A percentile compares a stretch with the other conserved stretches of the same genome.
phyloP scores from a whole-genome alignment of 768 basidiomycete genomes.

The Thelephora aurantiotincta region DNA sequence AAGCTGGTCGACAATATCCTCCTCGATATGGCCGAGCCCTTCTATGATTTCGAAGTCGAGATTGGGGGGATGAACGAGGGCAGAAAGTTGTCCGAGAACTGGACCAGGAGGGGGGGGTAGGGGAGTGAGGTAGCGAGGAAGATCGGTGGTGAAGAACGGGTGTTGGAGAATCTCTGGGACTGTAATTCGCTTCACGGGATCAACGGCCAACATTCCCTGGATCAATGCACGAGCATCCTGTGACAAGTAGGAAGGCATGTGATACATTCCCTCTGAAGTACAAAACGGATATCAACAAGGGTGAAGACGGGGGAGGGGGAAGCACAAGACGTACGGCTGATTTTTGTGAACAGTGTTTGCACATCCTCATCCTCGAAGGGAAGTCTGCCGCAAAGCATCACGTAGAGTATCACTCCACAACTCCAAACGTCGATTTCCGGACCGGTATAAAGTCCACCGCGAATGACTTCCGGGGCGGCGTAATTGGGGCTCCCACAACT shows the following conservation, averaged over 20 bases:
- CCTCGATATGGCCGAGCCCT: conserved; percentile 84
- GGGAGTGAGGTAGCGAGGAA: conserved; percentile 77
- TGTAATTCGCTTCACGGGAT: conserved; percentile 91
- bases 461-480: conserved; percentile 95
- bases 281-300: neutral
- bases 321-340: conserved; percentile 47
- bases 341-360: conserved; percentile 84
- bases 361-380: conserved; percentile 98
- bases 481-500: conserved; percentile 98
- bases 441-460: conserved; percentile 88
- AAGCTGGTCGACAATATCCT: conserved; percentile 79
- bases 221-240: conserved; percentile 70
- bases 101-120: conserved; percentile 69
- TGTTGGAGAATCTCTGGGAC: conserved; percentile 83
- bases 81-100: conserved; percentile 58
- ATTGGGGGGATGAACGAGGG: conserved; percentile 49
- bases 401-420: conserved; percentile 96
- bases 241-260: conserved; percentile 72
- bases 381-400: conserved; percentile 88
- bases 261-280: conserved; percentile 68
- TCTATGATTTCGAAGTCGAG: conserved; percentile 80
- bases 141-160: conserved; percentile 79
- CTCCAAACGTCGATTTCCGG: conserved; percentile 99
- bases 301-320: neutral
- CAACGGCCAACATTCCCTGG: conserved; percentile 80